A percentile compares a stretch with the other conserved stretches of the same genome.
phyloP scores from a whole-genome alignment of 805 yeast genomes.

The Candida silvatica region DNA sequence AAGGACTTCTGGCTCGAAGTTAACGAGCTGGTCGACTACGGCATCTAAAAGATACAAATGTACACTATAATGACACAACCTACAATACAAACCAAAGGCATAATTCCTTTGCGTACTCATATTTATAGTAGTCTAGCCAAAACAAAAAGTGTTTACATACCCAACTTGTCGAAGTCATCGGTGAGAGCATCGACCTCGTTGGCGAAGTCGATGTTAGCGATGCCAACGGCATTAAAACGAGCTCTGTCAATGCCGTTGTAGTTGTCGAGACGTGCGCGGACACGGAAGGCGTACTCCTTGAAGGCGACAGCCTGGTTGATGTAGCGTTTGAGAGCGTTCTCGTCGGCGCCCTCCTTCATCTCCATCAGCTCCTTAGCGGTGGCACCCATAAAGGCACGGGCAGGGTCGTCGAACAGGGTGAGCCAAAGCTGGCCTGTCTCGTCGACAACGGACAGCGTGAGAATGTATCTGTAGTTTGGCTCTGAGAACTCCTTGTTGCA shows the following conservation, averaged over 20 bases:
- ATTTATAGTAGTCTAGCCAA: too few species aligned
- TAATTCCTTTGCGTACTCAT: neutral
- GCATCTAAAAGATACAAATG: constrained; percentile 2
- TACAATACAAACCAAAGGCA: neutral
- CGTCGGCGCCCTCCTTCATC: constrained; percentile 34
- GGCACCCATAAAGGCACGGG: constrained; percentile 49
- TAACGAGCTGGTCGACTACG: constrained; percentile 44
- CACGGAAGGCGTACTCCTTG: constrained; percentile 64
- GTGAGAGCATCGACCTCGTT: constrained; percentile 55
- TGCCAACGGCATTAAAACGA: constrained; percentile 57
- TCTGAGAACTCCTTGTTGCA: constrained; percentile 62
- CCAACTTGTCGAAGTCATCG: constrained; percentile 30
- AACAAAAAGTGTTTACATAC: too few species aligned
- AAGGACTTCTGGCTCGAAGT: constrained; percentile 57
- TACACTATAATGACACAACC: neutral
- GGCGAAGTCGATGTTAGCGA: constrained; percentile 44
- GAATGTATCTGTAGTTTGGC: constrained; percentile 74
- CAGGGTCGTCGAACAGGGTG: constrained; percentile 82
- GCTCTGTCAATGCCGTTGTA: constrained; percentile 74
- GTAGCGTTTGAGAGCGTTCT: constrained; percentile 23
- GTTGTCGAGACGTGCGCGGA: constrained; percentile 76
- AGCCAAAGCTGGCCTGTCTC: constrained; percentile 79
- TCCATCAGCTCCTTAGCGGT: constrained; percentile 55
- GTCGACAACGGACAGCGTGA: constrained; percentile 74
- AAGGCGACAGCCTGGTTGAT: constrained; percentile 34